These are phyloP conservation scores for Strobilomyces dryophilus DNA, from an alignment of 768 basidiomycete genomes.

Conservation along the genomic window DNA sequence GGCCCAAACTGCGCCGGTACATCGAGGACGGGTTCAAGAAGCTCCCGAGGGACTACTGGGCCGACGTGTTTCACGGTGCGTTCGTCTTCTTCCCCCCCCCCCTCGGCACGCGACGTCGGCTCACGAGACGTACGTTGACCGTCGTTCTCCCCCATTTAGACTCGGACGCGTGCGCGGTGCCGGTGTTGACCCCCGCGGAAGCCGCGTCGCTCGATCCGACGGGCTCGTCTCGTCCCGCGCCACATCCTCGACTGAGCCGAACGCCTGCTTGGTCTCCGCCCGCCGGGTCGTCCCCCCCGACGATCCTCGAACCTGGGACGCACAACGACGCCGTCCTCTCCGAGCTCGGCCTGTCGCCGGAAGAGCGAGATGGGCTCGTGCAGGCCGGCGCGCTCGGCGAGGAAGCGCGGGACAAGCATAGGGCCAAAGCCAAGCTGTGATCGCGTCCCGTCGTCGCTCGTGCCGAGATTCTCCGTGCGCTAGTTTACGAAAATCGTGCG, in stretches of 20 bases:
- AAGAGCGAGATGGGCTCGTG: constrained; percentile 37
- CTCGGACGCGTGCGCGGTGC: constrained; percentile 68
- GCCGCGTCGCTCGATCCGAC: constrained; percentile 43
- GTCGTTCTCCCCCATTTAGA: constrained; percentile 33
- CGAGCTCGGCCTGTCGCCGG: constrained; percentile 47
- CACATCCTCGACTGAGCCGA: constrained; percentile 46
- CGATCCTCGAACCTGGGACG: constrained; percentile 41
- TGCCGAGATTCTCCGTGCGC: constrained; percentile 1
- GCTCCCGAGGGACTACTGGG: constrained; percentile 66
- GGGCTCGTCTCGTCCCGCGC: constrained; percentile 39
- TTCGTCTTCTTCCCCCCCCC: background rate
- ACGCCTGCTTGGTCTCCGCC: constrained; percentile 21
- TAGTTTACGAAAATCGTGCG: constrained; percentile 6
- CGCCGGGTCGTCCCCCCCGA: constrained; percentile 2
- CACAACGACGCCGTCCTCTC: constrained; percentile 52
- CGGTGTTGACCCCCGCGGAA: constrained; percentile 63
- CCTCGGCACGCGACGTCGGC: too few relatives aligned
- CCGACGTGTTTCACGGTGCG: constrained; percentile 58
- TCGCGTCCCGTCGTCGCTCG: background rate
- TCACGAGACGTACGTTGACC: too few relatives aligned
- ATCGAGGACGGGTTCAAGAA: constrained; percentile 60
- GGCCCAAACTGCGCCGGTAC: constrained; percentile 56
- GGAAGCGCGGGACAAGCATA: constrained; percentile 18
- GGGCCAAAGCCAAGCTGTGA: constrained; percentile 27
- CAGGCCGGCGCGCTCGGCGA: constrained; percentile 47